These are phyloP conservation scores for Sphagnum fallax DNA, from an alignment of 228 moss, liverwort and hornwort species.

Conservation along the genomic window DNA sequence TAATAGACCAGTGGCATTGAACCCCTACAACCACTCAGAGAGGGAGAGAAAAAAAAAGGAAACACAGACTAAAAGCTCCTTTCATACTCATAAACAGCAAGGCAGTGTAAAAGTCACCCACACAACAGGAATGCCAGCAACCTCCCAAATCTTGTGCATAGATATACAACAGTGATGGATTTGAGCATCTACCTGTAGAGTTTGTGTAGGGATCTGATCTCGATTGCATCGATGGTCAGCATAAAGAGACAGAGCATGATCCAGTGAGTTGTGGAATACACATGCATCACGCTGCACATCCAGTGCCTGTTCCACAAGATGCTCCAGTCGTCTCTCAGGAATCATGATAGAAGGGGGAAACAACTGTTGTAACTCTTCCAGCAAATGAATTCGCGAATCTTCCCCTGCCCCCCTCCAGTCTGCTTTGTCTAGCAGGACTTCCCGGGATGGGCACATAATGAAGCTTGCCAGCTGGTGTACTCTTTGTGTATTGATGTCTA, in stretches of 20 bases:
- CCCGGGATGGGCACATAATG: constrained; percentile 81
- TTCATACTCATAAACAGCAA: too few relatives aligned
- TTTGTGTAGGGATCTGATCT: constrained; percentile 93
- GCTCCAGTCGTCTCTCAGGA: constrained; percentile 96
- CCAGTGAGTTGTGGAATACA: constrained; percentile 90
- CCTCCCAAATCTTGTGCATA: too few relatives aligned
- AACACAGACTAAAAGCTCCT: too few relatives aligned
- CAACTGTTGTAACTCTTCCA: constrained; percentile 88
- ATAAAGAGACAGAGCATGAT: constrained; percentile 90
- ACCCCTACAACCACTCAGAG: too few relatives aligned
- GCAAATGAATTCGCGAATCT: constrained; percentile 70
- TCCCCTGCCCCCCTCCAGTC: constrained; percentile 85
- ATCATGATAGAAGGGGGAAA: constrained; percentile 97
- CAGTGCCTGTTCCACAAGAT: constrained; percentile 91
- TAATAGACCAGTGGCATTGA: too few relatives aligned
- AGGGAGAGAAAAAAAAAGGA: too few relatives aligned
- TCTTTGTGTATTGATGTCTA: constrained; percentile 78
- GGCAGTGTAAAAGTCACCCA: too few relatives aligned
- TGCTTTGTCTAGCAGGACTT: constrained; percentile 72
- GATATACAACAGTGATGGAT: too few relatives aligned
- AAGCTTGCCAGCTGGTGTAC: constrained; percentile 95
- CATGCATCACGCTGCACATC: constrained; percentile 93
- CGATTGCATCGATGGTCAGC: constrained; percentile 96
- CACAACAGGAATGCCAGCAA: too few relatives aligned
- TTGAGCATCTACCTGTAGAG: constrained; percentile 63